phyloP scores from a whole-genome alignment of 202 grass and related monocot species.

The Bolboschoenoplectus hybrid region DNA sequence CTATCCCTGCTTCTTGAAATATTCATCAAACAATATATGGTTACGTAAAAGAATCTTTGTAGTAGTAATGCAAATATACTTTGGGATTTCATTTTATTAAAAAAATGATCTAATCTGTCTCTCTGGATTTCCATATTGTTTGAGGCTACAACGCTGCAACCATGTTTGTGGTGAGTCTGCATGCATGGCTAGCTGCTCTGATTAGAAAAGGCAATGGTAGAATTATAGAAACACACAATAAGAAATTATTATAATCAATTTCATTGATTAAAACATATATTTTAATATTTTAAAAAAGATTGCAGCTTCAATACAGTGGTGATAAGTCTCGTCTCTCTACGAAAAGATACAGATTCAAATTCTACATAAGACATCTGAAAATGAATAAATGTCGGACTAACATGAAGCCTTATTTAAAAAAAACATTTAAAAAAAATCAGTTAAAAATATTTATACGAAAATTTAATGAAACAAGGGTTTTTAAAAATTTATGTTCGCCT shows the following conservation, averaged over 20 bases:
- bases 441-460: background rate
- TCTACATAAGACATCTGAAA: no score
- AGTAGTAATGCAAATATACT: conserved; percentile 1
- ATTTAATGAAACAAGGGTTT: background rate
- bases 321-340: no score
- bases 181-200: background rate
- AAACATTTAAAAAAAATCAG: no score
- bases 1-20: background rate
- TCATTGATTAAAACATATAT: background rate
- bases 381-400: no score
- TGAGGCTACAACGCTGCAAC: background rate
- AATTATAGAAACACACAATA: background rate
- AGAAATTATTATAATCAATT: background rate
- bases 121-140: background rate
- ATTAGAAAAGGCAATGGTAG: background rate
- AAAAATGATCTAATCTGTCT: background rate
- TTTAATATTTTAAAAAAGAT: no score
- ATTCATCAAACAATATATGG: background rate
- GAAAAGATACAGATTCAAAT: no score
- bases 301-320: no score
- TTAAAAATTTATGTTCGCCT: background rate
- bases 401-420: no score
- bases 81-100: background rate
- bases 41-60: conserved; percentile 12
- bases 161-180: background rate